Base-by-base conservation (phyloP, 163 green algal genomes). In the Dunaliella salina region DNA sequence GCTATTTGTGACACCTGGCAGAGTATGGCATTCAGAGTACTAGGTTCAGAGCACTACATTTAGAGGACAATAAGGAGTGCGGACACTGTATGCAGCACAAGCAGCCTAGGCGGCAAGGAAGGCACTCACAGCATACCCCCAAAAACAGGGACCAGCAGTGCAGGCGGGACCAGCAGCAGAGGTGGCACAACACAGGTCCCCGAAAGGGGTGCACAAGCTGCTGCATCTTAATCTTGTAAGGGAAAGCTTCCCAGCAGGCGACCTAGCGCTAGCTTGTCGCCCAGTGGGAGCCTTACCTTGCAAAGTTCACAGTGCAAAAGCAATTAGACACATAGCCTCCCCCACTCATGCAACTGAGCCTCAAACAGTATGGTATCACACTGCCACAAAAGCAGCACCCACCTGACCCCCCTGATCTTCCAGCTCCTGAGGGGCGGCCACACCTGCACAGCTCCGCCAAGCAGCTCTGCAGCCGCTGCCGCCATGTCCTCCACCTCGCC, bases 211-310 rank as follows among this genome's bases (percentile, higher is more conserved):
- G 40, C 40, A 50, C 4, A 50, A 50, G 8, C 40, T 50, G 40
- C 4, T 50, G 86, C 78, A 35, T 85, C 90, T 50, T 94, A 88
- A 18, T 85, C 33, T 69, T 18, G 18, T 69, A 15, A 26, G 57
- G 15, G 15, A 18, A 18, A 15, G 15, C 57, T 69, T 69, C 18
- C 15, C 15, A 69, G 57, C 57, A 69, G 57, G 18, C 57, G 18
- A 69, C 57, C 15, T 69, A 26, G 18, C n/a, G n/a, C n/a, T n/a
- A n/a, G n/a, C n/a, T n/a, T n/a, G n/a, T n/a, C n/a, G n/a, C n/a
- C n/a, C n/a, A n/a, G n/a, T n/a, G 18, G 15, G 57, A 69, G 57
- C 57, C 18, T 18, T 18, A 69, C 18, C 57, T 18, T 69, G 18
- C 57, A 69, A 69, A 69, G 18, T 15, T 69, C 18, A 15, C 18